Base-by-base conservation (phyloP, 345 rosid species). In the Salix viminalis region DNA sequence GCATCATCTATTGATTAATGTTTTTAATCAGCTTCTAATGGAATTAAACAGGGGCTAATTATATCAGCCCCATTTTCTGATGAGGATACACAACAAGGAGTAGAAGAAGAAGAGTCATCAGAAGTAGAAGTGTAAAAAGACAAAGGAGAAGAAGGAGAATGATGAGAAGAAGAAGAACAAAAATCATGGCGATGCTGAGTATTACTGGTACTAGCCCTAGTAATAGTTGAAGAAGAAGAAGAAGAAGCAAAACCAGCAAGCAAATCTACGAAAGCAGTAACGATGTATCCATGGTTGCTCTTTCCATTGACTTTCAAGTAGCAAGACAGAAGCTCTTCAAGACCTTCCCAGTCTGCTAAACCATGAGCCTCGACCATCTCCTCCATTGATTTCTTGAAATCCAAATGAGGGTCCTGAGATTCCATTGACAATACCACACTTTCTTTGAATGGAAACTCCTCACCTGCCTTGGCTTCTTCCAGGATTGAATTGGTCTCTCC, bases 91-190 rank as follows among this genome's bases (percentile, higher is more conserved):
- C 87, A 79, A 72, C 87, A 79, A 21, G 83, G 85, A 37, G 79
- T 80, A 4, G 77, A 73, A 42, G 91, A 88, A 62, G 91, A 87
- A 48, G 84, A 84, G 23, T 88, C 83, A 37, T 86, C 79, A 32
- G 65, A 67, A 48, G 73, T 69, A 30, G 77, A 87, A 7, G 89
- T 84, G 83, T 83, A 87, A 34, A 89, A 86, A 58, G 83, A 80
- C 30, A 84, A 79, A 9, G 88, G 79, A 24, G 83, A 75, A 71
- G 79, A 72, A 66, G 79, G 69, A 37, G 76, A 80, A n/a, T 13
- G 58, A 48, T 10, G 44, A 41, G 78, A 46, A 66, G 83, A 75
- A 71, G 79, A 67, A 66, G 83, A 75, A 71, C 77, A 64, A 37
- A 73, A 80, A n/a, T 23, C 4, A 18, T 2, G 6, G 54, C 61